Evolutionary conservation across 2,329 filamentous ascomycete species (phyloP).

Genomic region (Fusarium proliferatum): DNA sequence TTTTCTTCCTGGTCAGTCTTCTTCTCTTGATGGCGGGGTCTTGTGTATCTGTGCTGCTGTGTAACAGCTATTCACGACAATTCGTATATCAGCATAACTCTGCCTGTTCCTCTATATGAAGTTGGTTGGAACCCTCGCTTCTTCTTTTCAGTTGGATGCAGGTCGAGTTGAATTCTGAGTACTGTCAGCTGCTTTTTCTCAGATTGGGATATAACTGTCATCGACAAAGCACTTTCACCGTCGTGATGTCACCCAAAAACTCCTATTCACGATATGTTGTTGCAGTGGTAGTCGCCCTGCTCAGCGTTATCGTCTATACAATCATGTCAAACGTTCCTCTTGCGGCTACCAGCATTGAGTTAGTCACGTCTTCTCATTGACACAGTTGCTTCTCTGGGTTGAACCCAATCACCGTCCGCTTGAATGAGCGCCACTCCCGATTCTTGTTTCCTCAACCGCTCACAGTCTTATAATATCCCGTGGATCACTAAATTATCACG

Average conservation of each 20-base stretch:
- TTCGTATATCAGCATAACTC: slow-evolving; percentile 21
- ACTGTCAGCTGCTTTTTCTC: neutral
- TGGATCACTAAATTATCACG: neutral
- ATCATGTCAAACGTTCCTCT: neutral
- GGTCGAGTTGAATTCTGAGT: neutral
- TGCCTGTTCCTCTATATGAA: neutral
- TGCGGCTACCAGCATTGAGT: slow-evolving; percentile 15
- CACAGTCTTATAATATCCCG: neutral
- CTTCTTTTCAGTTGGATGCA: neutral
- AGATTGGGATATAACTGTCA: neutral
- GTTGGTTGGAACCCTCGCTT: neutral
- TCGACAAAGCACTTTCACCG: slow-evolving; percentile 3
- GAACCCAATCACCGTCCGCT: neutral
- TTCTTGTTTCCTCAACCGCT: neutral
- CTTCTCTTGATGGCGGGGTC: slow-evolving; percentile 28
- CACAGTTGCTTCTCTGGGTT: neutral
- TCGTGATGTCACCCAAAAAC: slow-evolving; percentile 24
- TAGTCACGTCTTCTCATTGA: slow-evolving; percentile 16
- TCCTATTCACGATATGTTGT: slow-evolving; percentile 15
- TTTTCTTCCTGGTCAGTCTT: neutral
- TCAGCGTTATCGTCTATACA: slow-evolving; percentile 31
- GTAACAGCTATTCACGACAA: slow-evolving; percentile 25
- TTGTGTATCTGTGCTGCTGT: slow-evolving; percentile 12
- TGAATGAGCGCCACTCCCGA: neutral
- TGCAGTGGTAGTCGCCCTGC: slow-evolving; percentile 40